Evolutionary conservation across 768 basidiomycete genomes (phyloP).

Genomic region (Naganishia onofrii): DNA sequence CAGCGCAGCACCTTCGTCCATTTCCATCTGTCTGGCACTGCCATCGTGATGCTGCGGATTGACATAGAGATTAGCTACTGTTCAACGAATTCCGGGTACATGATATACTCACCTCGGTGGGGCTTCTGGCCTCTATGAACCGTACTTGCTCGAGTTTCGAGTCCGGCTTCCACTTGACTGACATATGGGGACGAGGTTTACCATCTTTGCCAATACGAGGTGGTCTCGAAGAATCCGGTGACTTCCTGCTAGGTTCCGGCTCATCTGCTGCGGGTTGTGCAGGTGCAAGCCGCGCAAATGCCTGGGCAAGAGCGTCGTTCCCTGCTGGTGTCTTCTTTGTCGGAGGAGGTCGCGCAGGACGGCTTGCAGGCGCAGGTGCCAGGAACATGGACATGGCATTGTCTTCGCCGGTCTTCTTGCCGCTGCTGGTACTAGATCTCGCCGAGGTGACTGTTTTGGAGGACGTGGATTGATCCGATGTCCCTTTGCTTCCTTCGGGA

Average conservation of each 20-base stretch:
- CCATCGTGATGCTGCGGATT: constrained; percentile 3
- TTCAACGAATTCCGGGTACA: no score
- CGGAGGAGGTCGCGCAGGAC: constrained; percentile 2
- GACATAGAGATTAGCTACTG: not conserved
- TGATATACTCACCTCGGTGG: constrained; percentile 2
- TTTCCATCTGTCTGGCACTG: constrained; percentile 11
- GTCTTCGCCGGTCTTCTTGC: not conserved
- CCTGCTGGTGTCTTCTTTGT: not conserved
- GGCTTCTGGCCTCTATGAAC: constrained; percentile 1
- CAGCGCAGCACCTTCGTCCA: constrained; percentile 8
- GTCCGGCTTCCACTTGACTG: constrained; percentile 8
- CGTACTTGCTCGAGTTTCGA: not conserved
- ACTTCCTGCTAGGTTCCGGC: constrained; percentile 1
- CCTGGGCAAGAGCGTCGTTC: constrained; percentile 6
- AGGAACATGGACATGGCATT: not conserved
- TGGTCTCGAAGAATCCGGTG: constrained; percentile 7
- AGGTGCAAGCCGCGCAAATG: not conserved
- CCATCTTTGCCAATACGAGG: constrained; percentile 14
- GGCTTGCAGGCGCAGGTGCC: constrained; percentile 3
- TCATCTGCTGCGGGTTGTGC: not conserved
- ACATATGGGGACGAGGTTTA: constrained; percentile 5
- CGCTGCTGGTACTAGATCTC: not conserved
- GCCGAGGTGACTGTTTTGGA: not conserved
- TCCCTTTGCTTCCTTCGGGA: not conserved
- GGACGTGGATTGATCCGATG: not conserved